Evolutionary conservation across 2,329 filamentous ascomycete genomes (phyloP), one percentile per base, ranked within the genome.

Genomic region (Basipetospora sp.): DNA sequence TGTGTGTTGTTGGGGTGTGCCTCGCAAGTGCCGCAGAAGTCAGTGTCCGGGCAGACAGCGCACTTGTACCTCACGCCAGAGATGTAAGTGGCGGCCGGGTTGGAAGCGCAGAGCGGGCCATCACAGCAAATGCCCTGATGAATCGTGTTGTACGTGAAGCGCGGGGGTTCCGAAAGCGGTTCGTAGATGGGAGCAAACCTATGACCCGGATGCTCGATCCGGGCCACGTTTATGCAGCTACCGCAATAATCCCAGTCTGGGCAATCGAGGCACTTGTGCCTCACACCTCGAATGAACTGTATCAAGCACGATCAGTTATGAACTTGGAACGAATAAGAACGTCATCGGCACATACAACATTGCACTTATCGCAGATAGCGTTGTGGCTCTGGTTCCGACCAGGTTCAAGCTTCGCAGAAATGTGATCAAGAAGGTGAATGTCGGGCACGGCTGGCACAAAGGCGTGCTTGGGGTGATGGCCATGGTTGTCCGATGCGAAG

Each of bases 231-330:
- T 41, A 84, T 58, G 59, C 92, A 98, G 8, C 73, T 65, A 17
- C 71, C 69, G 65, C 90, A 98, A 62, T 83, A 96, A 53, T 98
- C 90, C 81, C 85, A 98, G 58, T 98, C 90, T 31, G 92, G 90
- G 65, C 90, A 98, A 55, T 85, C 79, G 45, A 96, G 68, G 57
- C 90, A 98, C 69, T 98, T 98, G 72, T 96, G 80, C 48, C 90
- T 88, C 41, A 94, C 70, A 48, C 90, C 92, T 48, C 71, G 68
- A 50, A 98, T 90, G 56, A 36, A 35, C 31, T 34, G 32, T 4
- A 20, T n/a, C n/a, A 25, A 11, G 22, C 11, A 25, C 22, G 22
- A 6, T 4, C 19, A 6, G 8, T 5, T 25, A n/a, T n/a, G n/a
- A n/a, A n/a, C n/a, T n/a, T n/a, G n/a, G n/a, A n/a, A n/a, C n/a